These are phyloP conservation scores for Colletotrichum plurivorum DNA, from an alignment of 2,329 filamentous ascomycete species.

Conservation along the genomic window DNA sequence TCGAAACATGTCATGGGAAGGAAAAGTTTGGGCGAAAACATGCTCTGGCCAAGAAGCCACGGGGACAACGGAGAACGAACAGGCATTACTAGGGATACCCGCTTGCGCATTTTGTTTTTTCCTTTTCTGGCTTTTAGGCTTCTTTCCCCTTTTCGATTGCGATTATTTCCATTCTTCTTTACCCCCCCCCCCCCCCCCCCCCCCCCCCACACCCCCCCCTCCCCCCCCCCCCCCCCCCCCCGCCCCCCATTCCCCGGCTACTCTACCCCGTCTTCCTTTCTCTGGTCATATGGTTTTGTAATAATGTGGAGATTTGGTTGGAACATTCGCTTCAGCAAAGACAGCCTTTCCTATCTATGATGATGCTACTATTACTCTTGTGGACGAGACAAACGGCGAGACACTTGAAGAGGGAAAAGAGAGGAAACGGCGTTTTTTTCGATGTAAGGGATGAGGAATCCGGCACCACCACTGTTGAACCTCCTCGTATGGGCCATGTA, in stretches of 20 bases:
- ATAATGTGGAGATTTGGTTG: slow-evolving; percentile 31
- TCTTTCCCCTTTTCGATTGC: not conserved
- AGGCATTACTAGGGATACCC: slow-evolving; percentile 40
- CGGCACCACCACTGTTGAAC: not conserved
- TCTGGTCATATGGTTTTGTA: slow-evolving; percentile 33
- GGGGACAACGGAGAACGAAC: slow-evolving; percentile 29
- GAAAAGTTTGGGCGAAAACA: slow-evolving; percentile 34
- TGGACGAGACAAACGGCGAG: not conserved
- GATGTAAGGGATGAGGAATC: not conserved
- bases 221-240: not conserved
- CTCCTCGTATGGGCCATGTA: slow-evolving; percentile 12
- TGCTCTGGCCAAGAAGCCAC: slow-evolving; percentile 9
- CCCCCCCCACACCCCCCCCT: not conserved
- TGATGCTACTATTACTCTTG: not conserved
- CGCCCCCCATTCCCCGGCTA: slow-evolving; percentile 5
- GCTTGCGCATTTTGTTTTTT: slow-evolving; percentile 26
- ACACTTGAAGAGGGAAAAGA: not conserved
- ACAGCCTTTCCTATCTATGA: slow-evolving; percentile 7
- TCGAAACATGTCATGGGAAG: slow-evolving; percentile 21
- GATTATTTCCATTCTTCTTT: slow-evolving; percentile 42
- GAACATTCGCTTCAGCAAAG: slow-evolving; percentile 40
- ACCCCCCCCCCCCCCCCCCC: slow-evolving; percentile 11
- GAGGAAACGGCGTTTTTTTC: slow-evolving; percentile 1
- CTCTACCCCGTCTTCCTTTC: slow-evolving; percentile 29
- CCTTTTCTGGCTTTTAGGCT: not conserved